These are phyloP conservation scores for Pseudodiploospora longispora DNA, from an alignment of 2,329 filamentous ascomycete species.

Conservation along the genomic window DNA sequence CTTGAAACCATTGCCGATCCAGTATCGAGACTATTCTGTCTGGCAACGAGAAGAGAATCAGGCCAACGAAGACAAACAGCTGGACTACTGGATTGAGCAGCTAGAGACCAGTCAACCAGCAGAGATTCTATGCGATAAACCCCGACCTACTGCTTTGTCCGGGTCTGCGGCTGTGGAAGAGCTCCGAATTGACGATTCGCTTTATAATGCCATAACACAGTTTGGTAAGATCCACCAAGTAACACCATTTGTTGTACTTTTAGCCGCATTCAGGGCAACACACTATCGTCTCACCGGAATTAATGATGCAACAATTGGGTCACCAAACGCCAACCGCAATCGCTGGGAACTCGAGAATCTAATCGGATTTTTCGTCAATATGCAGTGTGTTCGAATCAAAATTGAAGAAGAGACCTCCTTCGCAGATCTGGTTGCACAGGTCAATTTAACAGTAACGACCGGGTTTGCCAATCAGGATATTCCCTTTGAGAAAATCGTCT, in stretches of 20 bases:
- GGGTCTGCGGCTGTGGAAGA: slow-evolving; percentile 7
- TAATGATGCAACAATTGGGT: slow-evolving; percentile 16
- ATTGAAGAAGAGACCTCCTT: slow-evolving; percentile 12
- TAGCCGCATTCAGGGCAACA: slow-evolving; percentile 16
- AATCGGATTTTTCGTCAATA: slow-evolving; percentile 19
- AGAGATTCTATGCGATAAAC: slow-evolving; percentile 10
- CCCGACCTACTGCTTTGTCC: slow-evolving; percentile 10
- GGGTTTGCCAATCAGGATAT: slow-evolving; percentile 15
- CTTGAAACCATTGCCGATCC: slow-evolving; percentile 12
- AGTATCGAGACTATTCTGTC: slow-evolving; percentile 17
- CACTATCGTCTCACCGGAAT: slow-evolving; percentile 19
- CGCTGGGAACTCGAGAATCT: slow-evolving; percentile 11
- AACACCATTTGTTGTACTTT: slow-evolving; percentile 11
- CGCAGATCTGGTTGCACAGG: slow-evolving; percentile 8
- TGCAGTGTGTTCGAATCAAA: slow-evolving; percentile 16
- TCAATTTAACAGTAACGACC: slow-evolving; percentile 5
- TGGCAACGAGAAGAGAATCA: slow-evolving; percentile 16
- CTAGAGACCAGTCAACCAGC: slow-evolving; percentile 11
- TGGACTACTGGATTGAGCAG: slow-evolving; percentile 16
- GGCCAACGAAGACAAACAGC: slow-evolving; percentile 10
- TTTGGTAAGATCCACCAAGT: slow-evolving; percentile 8
- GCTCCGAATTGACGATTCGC: slow-evolving; percentile 3
- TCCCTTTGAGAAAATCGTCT: slow-evolving; percentile 12
- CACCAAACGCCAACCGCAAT: slow-evolving; percentile 12
- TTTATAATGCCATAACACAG: slow-evolving; percentile 5